These are phyloP conservation scores for Trifolium repens DNA, from an alignment of 306 rosid genomes.

Conservation along the genomic window DNA sequence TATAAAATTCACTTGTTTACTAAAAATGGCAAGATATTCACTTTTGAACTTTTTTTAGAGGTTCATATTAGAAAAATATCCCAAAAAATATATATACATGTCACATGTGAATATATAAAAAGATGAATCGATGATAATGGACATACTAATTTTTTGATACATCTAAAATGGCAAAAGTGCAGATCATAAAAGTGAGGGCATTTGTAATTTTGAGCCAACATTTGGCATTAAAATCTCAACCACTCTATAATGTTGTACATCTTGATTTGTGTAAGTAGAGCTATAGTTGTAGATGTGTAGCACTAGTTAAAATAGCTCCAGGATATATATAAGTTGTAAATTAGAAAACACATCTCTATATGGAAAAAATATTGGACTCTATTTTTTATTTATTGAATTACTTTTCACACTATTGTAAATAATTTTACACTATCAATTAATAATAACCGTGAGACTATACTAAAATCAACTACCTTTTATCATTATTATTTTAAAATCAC, in stretches of 20 bases:
- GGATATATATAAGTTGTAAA: constrained; percentile 48
- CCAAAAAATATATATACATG: too few species aligned
- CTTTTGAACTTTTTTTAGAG: too few species aligned
- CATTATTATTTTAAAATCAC: too few species aligned
- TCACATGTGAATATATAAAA: background rate
- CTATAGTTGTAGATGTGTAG: constrained; percentile 52
- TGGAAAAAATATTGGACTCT: constrained; percentile 41
- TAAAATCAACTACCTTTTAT: too few species aligned
- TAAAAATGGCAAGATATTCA: too few species aligned
- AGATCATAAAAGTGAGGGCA: constrained; percentile 41
- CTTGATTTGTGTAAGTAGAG: constrained; percentile 50
- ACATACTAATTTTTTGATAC: constrained; percentile 41
- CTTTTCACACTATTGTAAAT: too few species aligned
- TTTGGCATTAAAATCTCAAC: constrained; percentile 57
- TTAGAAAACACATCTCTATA: constrained; percentile 39
- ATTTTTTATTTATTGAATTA: background rate
- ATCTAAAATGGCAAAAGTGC: constrained; percentile 46
- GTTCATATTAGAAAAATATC: too few species aligned
- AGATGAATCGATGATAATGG: constrained; percentile 24
- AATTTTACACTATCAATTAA: too few species aligned
- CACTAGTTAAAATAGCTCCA: constrained; percentile 44
- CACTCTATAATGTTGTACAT: constrained; percentile 46
- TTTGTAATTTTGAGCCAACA: constrained; percentile 53
- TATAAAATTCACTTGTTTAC: too few species aligned
- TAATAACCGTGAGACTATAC: too few species aligned